A percentile compares a stretch with the other conserved stretches of the same genome.
These are phyloP conservation scores for Phytophthora fragariaefolia DNA, from an alignment of 352 stramenopile species.

Conservation along the genomic window DNA sequence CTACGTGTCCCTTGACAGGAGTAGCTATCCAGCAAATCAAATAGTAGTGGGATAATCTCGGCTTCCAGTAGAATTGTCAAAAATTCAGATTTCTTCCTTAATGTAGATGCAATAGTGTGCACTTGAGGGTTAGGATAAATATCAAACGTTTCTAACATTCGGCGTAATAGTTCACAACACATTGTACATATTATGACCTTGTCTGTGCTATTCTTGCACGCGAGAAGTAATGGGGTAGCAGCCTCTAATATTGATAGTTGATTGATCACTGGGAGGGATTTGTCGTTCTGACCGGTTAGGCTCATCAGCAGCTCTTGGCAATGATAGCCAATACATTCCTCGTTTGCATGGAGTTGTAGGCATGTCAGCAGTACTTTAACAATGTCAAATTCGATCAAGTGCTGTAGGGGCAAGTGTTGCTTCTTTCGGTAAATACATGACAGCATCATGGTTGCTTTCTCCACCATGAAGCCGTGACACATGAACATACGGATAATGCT, in stretches of 20 bases:
- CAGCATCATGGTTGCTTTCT: slow-evolving; percentile 18
- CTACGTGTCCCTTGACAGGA: slow-evolving; percentile 10
- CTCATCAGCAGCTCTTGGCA: slow-evolving; percentile 20
- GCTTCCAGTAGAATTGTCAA: slow-evolving; percentile 28
- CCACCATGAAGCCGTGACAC: slow-evolving; percentile 35
- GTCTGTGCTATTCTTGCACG: slow-evolving; percentile 19
- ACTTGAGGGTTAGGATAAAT: not conserved
- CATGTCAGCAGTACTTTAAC: slow-evolving; percentile 26
- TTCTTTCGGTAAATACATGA: slow-evolving; percentile 20
- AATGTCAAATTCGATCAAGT: slow-evolving; percentile 26
- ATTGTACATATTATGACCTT: slow-evolving; percentile 24
- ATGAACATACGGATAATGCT: slow-evolving; percentile 30
- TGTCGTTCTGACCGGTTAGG: slow-evolving; percentile 3
- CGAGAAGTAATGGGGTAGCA: slow-evolving; percentile 14
- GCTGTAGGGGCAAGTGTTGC: slow-evolving; percentile 12
- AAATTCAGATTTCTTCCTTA: slow-evolving; percentile 25
- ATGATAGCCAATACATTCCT: slow-evolving; percentile 18
- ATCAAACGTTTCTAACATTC: slow-evolving; percentile 23
- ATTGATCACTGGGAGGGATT: slow-evolving; percentile 10
- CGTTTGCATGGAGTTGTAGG: slow-evolving; percentile 29
- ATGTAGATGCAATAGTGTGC: not conserved
- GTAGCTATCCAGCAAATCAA: slow-evolving; percentile 38
- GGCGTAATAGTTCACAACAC: slow-evolving; percentile 23
- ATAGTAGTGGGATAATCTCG: slow-evolving; percentile 31
- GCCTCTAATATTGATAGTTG: slow-evolving; percentile 16